Base-by-base conservation (phyloP, 1,139 yeast species). In the Pneumocystis carinii region DNA sequence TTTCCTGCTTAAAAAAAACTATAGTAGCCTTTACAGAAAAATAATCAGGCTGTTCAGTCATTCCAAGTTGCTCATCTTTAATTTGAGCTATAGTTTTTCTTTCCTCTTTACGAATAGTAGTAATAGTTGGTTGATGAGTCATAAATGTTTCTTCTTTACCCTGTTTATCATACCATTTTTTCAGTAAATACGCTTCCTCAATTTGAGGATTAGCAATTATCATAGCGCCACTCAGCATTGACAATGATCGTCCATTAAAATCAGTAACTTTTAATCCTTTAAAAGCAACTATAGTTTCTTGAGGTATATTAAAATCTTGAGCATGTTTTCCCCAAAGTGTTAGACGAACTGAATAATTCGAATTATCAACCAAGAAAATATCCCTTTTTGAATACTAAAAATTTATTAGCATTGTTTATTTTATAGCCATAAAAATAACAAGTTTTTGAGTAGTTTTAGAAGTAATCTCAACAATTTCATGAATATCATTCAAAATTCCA, bases 301-400 rank as follows among this genome's bases (percentile, higher is more conserved):
- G 84, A n/a, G 85, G 84, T 36, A 67, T 72, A 65, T 76, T 78
- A 72, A 92, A 94, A 63, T 87, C 88, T 17, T 61, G 57, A 1
- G 99, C 98, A 61, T 83, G 79, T 68, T 85, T 84, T 70, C 90
- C 92, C 98, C 98, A 94, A 67, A 94, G 77, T 0, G 97, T 96
- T 64, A 90, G 82, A 36, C 83, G 80, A 60, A 90, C 82, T 7
- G 90, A 85, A 68, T 80, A 83, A 61, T 86, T 86, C 8, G 95
- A 79, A 69, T 87, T 88, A 73, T 94, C 99, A 36, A 90, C 97
- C 68, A 94, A 77, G 3, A 82, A 79, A 60, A 94, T 78, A 71
- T 90, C 96, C 74, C 98, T 86, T 76, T 96, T 87, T 71, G 89
- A 92, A 72, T 85, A 90, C 59, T 57, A 57, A 19, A n/a, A 19